Base-by-base conservation (phyloP, 2,329 filamentous ascomycete species). In the Fusarium gaditjirri region DNA sequence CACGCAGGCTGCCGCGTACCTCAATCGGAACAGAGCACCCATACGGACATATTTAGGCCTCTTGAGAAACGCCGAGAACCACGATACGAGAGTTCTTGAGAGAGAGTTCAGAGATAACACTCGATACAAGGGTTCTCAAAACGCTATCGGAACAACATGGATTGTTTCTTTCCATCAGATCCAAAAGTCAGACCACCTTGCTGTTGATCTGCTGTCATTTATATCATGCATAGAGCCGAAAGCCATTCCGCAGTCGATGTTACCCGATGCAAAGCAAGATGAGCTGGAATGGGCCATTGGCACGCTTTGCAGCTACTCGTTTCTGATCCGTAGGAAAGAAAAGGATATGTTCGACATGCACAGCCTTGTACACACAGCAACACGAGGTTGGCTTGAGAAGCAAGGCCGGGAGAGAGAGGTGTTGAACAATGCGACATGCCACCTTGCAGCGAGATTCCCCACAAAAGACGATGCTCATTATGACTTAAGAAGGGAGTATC, bases 81-180 rank as follows among this genome's bases (percentile, higher is more conserved):
- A 50, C 6, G 29, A 75, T 23, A 67, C 76, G 6, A 41, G 68
- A 4, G 35, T 81, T 2, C 68, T 83, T 0, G 81, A 76, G 43
- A 58, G 67, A 33, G 65, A 78, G 10, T 83, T 83, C 35, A 65
- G 79, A 23, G 78, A 81, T 17, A 68, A 53, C 3, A 33, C 66
- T 13, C 75, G 79, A 9, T 80, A 82, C 47, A 50, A 62, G 12
- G 57, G 29, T 4, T 72, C 64, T 5, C 23, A 59, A 23, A 82
- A 81, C 47, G 73, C 79, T 2, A 60, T 82, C 1, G 76, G 76
- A 6, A 77, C 74, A 5, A 82, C 80, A 1, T 82, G 78, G 80
- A 67, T 80, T 3, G 79, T 82, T 3, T 81, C 80, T 1, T 83
- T 82, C 54, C 17, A 69, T 0, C 73, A 81, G 7, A 80, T 82